A percentile compares a stretch with the other conserved stretches of the same genome.
Evolutionary conservation across 2,329 filamentous ascomycete species (phyloP).

Genomic region (Diaporthe longicolla): DNA sequence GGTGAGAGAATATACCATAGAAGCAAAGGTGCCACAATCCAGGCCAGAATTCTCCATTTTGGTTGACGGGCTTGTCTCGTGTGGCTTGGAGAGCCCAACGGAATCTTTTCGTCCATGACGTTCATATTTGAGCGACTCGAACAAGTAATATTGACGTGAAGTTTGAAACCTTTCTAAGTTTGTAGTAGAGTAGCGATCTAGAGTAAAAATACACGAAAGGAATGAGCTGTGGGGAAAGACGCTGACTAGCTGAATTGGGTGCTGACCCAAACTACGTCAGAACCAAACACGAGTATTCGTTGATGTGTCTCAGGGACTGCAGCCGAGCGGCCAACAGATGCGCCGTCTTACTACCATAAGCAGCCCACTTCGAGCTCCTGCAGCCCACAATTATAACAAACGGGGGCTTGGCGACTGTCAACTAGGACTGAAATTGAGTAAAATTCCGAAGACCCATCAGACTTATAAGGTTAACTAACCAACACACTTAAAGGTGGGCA

Average conservation of each 20-base stretch:
- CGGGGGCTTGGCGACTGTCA: background rate
- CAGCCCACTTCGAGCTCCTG: background rate
- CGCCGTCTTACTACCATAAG: constrained; percentile 5
- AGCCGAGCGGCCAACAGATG: background rate
- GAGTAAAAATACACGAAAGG: background rate
- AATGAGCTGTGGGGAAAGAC: background rate
- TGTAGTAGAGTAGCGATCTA: too few relatives aligned
- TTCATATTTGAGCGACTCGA: background rate
- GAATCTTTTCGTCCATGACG: background rate
- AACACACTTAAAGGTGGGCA: background rate
- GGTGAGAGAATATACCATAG: background rate
- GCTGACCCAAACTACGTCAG: constrained; percentile 2
- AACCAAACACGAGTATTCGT: background rate
- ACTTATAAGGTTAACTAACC: background rate
- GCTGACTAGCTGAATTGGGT: background rate
- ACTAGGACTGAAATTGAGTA: background rate
- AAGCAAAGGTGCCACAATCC: background rate
- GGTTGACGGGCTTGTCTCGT: too few relatives aligned
- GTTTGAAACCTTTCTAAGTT: too few relatives aligned
- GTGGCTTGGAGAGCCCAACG: too few relatives aligned
- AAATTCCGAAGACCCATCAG: background rate
- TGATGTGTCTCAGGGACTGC: background rate
- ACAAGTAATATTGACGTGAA: background rate
- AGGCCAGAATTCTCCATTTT: background rate
- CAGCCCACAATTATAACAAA: too few relatives aligned